Evolutionary conservation across 2,329 filamentous ascomycete genomes (phyloP).

Genomic region (Fusarium azukiicola): DNA sequence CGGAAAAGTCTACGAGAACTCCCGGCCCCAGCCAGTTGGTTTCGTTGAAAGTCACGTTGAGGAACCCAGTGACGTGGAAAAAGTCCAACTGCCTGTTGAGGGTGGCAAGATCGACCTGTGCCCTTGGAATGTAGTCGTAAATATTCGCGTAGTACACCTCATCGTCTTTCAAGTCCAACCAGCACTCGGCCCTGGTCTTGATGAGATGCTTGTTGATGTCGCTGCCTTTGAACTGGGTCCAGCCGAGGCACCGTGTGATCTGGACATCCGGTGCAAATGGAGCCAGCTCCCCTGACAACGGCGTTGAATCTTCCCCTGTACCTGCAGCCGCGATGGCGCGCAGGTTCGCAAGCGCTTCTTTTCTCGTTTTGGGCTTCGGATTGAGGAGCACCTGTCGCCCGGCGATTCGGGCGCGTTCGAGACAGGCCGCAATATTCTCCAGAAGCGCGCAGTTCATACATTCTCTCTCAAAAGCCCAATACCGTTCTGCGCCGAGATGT

Average conservation of each 20-base stretch:
- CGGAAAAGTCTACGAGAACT: neutral
- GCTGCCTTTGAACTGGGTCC: neutral
- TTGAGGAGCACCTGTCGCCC: neutral
- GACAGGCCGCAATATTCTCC: neutral
- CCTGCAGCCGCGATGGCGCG: neutral
- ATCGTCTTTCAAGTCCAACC: neutral
- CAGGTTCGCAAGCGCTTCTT: neutral
- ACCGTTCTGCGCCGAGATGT: neutral
- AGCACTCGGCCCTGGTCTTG: neutral
- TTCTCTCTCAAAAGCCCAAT: constrained; percentile 15
- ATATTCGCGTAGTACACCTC: neutral
- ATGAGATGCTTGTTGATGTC: neutral
- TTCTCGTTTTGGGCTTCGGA: neutral
- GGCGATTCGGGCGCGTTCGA: neutral
- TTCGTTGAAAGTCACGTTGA: neutral
- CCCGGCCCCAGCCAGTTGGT: neutral
- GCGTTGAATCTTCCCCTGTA: no score
- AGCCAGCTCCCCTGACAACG: neutral
- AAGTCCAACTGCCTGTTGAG: neutral
- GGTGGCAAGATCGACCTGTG: neutral
- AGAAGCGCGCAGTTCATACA: neutral
- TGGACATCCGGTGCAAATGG: neutral
- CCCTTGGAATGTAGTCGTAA: neutral
- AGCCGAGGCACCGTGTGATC: neutral
- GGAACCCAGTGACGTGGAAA: neutral